Evolutionary conservation across 192 early-diverging fungal genomes (phyloP), one percentile per base, ranked within the genome.

Genomic region (Linnemannia zychae): DNA sequence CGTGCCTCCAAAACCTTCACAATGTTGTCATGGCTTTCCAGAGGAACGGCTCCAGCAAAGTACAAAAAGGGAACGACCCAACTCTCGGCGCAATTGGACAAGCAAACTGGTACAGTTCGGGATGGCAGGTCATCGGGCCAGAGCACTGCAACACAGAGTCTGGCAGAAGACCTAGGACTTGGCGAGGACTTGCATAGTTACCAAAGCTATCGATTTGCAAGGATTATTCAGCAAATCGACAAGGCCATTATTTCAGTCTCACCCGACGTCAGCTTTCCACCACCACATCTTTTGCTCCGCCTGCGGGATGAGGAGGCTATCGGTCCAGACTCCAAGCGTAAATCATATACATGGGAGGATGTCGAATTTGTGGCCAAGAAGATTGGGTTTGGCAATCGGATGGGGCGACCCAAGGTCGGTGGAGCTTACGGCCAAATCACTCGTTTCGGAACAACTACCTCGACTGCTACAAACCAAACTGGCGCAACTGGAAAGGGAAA

Each of bases 241-340:
- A 86, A 87, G 18, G 88, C 92, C 9, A 91, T 95, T 53, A 88
- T 98, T 17, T 97, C 96, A 0, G 93, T 92, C 9, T 96, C 96
- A 17, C 96, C 96, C 4, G 90, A 92, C 49, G 94, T 98, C 38
- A 82, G 82, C 52, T 95, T 96, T 77, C 95, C 97, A 28, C 92
- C 93, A 38, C 97, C 97, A 5, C 93, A 95, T 78, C 88, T 96
- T 44, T 89, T 98, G 40, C 81, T 90, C 18, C 80, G 91, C 47
- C 88, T 94, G 79, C 88, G 89, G 34, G 87, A 94, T 34, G 91
- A 93, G 46, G 94, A 95, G 70, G 73, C 71, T 16, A 49, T 74
- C 11, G 82, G 82, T 7, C 38, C 77, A 46, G 72, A 79, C 33
- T 75, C 87, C 9, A 74, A 73, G 38, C 22, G 75, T 50, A 83